phyloP scores from a whole-genome alignment of 306 rosid genomes.

The Adenanthera pavonina region DNA sequence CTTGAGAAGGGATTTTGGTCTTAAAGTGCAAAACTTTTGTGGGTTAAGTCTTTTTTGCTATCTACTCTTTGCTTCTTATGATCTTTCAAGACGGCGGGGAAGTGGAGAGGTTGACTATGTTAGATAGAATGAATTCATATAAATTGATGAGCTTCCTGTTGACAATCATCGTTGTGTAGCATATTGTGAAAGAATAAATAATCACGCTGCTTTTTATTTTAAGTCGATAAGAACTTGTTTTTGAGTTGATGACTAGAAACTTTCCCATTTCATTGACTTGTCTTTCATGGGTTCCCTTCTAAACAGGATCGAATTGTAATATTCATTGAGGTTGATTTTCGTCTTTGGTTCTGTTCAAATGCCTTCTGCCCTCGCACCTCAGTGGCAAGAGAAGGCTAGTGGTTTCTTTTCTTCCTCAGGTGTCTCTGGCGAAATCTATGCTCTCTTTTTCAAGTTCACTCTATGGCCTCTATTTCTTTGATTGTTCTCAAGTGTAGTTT shows the following conservation, averaged over 20 bases:
- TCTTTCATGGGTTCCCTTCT: slow-evolving; percentile 18
- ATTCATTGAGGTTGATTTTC: slow-evolving; percentile 43
- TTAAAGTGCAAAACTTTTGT: slow-evolving; percentile 2
- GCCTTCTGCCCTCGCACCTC: slow-evolving; percentile 75
- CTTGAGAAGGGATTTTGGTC: slow-evolving; percentile 1
- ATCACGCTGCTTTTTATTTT: background rate
- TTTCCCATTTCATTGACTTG: slow-evolving; percentile 26
- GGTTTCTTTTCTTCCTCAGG: slow-evolving; percentile 95
- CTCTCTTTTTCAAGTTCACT: slow-evolving; percentile 20
- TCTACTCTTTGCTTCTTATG: background rate
- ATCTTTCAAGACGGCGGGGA: background rate
- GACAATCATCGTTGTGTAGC: background rate
- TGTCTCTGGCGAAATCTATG: slow-evolving; percentile 32
- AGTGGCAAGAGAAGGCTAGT: slow-evolving; percentile 90
- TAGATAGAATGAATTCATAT: background rate
- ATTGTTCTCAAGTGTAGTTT: slow-evolving; percentile 30
- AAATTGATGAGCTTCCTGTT: slow-evolving; percentile 22
- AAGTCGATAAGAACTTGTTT: slow-evolving; percentile 1
- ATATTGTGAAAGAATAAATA: background rate
- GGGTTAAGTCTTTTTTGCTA: background rate
- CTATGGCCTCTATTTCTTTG: slow-evolving; percentile 23
- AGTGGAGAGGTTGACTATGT: background rate
- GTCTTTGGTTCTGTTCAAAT: slow-evolving; percentile 55
- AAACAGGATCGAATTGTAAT: slow-evolving; percentile 48
- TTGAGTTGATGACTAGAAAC: slow-evolving; percentile 22